These are phyloP conservation scores for Coniochaeta hoffmannii DNA, from an alignment of 2,329 filamentous ascomycete species.

Conservation along the genomic window DNA sequence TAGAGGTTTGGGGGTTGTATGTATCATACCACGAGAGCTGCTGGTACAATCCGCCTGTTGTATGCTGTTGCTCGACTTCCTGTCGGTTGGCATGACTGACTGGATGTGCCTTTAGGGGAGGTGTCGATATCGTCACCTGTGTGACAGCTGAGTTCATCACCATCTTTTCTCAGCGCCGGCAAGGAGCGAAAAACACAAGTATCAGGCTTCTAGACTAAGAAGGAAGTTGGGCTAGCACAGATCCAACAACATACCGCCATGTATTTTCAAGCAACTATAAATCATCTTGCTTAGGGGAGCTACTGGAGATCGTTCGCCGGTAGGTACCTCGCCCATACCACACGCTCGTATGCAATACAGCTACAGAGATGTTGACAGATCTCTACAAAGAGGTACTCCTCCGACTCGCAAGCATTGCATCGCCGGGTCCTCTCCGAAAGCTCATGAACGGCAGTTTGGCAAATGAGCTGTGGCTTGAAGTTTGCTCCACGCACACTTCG, in stretches of 20 bases:
- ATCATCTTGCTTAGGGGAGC: too few relatives aligned
- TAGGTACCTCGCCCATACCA: too few relatives aligned
- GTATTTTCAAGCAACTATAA: too few relatives aligned
- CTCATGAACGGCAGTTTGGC: not conserved
- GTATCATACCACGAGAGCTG: too few relatives aligned
- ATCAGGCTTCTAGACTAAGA: not conserved
- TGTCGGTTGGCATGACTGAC: too few relatives aligned
- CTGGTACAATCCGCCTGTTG: too few relatives aligned
- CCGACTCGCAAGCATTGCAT: not conserved
- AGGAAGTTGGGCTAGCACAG: not conserved
- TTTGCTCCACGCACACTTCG: not conserved
- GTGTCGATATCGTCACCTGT: not conserved
- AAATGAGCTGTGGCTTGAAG: not conserved
- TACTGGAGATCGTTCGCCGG: too few relatives aligned
- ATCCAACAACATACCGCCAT: not conserved
- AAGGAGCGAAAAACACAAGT: not conserved
- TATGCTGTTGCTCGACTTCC: too few relatives aligned
- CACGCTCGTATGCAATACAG: too few relatives aligned
- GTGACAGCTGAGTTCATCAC: not conserved
- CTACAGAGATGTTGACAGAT: too few relatives aligned
- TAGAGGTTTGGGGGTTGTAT: not conserved
- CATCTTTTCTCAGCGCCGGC: not conserved
- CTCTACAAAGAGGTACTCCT: too few relatives aligned
- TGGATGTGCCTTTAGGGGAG: not conserved
- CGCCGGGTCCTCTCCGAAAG: too few relatives aligned